A percentile compares a stretch with the other conserved stretches of the same genome.
Conservation (phyloP, 1,284 basidiomycete species). For the Cerioporus squamosus region DNA sequence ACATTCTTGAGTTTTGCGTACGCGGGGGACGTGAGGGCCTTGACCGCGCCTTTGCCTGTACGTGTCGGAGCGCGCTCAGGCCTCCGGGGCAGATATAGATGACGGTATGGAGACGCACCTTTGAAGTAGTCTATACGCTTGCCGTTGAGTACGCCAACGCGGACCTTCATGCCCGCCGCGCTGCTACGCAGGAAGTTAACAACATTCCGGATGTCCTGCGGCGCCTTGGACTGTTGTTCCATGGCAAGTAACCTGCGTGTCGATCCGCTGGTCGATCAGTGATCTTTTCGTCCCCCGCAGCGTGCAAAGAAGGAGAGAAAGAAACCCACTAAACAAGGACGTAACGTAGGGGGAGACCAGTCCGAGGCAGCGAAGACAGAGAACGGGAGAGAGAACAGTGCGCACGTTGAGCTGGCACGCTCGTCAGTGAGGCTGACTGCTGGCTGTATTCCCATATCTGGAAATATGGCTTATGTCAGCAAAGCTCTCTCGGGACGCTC, state of each 20-base stretch:
- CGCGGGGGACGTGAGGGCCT: slow-evolving; percentile 89
- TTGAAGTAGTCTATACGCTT: slow-evolving; percentile 99
- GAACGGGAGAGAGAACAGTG: slow-evolving; percentile 14
- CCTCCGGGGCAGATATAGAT: not conserved
- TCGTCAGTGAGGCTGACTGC: slow-evolving; percentile 21
- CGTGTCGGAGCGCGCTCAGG: slow-evolving; percentile 1
- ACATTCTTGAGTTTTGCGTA: slow-evolving; percentile 90
- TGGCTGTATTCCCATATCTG: slow-evolving; percentile 22
- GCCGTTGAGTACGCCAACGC: slow-evolving; percentile 90
- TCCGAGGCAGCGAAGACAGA: slow-evolving; percentile 10
- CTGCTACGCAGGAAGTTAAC: slow-evolving; percentile 87
- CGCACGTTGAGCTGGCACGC: slow-evolving; percentile 23
- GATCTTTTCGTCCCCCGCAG: not conserved
- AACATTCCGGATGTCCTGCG: slow-evolving; percentile 77
- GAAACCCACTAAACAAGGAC: slow-evolving; percentile 10
- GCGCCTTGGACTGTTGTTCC: slow-evolving; percentile 78
- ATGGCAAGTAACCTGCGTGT: slow-evolving; percentile 38
- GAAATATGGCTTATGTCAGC: slow-evolving; percentile 19
- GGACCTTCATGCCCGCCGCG: slow-evolving; percentile 87
- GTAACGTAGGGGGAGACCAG: slow-evolving; percentile 9
- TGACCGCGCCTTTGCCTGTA: slow-evolving; percentile 89
- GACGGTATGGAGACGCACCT: slow-evolving; percentile 54
- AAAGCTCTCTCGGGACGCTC: not conserved
- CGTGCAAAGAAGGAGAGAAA: not conserved
- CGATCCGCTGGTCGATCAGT: slow-evolving; percentile 6